Base-by-base conservation (phyloP, 2,329 filamentous ascomycete genomes). In the Diatrype stigma region DNA sequence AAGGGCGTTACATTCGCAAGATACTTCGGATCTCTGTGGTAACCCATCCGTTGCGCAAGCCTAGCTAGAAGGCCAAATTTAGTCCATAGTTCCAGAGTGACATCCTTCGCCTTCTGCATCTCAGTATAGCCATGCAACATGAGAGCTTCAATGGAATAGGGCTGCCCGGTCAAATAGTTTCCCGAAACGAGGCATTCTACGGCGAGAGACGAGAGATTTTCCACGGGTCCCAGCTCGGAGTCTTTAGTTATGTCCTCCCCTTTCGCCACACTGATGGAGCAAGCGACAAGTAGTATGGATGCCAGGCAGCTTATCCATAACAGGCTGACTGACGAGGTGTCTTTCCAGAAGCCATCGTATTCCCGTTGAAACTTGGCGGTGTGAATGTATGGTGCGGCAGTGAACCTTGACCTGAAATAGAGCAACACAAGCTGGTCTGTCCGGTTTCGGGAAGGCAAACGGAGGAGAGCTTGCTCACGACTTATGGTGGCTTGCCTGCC, bases 261-360 rank as follows among this genome's bases (percentile, higher is more conserved):
- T 52, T 70, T 67, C 46, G 59, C 52, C 37, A 63, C 60, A 22
- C 65, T 61, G 21, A 75, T 65, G 16, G 69, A 65, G 30, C 68
- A 63, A 1, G 74, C 73, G 3, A 70, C 67, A 53, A 67, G 68
- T 37, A 80, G 56, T 45, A 78, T 70, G 6, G 75, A 78, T 51
- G 76, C 75, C 45, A 80, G 64, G 37, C 77, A 73, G 56, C 76
- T 78, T 42, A 78, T 64, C 77, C 77, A 80, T 23, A 79, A 64
- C 12, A 77, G 62, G 53, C 70, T 72, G 3, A 71, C 64, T 0
- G 64, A 62, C 3, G 63, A 56, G 1, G 75, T 71, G 3, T 68
- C 59, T 23, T 58, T 56, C 76, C 77, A 79, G 55, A 80, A 78
- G 4, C 66, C 67, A 38, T 74, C 71, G 56, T 78, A 79, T 37